phyloP scores from a whole-genome alignment of 2,329 filamentous ascomycete species.

The Arthrocladium fulminans region DNA sequence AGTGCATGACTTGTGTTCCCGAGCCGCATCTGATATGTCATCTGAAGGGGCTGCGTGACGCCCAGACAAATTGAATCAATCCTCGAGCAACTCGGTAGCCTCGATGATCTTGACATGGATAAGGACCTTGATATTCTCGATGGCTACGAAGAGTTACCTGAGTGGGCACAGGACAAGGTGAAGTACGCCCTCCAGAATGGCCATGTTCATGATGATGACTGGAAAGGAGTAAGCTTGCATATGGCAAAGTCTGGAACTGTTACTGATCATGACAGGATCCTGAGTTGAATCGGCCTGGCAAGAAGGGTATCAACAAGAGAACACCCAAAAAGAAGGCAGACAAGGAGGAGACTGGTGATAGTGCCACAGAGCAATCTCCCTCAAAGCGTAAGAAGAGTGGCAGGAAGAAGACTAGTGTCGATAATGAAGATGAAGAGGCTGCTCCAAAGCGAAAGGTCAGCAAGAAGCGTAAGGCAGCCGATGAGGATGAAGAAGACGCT shows the following conservation, averaged over 20 bases:
- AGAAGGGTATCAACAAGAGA: slow-evolving; percentile 51
- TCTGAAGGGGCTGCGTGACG: slow-evolving; percentile 76
- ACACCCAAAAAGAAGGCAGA: slow-evolving; percentile 26
- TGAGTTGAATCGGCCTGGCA: slow-evolving; percentile 62
- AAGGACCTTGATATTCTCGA: slow-evolving; percentile 48
- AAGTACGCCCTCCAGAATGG: slow-evolving; percentile 62
- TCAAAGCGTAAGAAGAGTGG: slow-evolving; percentile 16
- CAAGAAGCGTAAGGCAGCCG: slow-evolving; percentile 26
- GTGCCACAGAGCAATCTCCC: slow-evolving; percentile 17
- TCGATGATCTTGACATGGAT: slow-evolving; percentile 33
- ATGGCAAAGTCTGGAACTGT: slow-evolving; percentile 7
- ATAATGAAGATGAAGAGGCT: slow-evolving; percentile 9
- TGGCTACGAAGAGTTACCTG: slow-evolving; percentile 67
- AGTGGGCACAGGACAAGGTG: slow-evolving; percentile 64
- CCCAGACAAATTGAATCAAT: slow-evolving; percentile 62
- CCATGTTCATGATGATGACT: slow-evolving; percentile 76
- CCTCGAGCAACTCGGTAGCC: slow-evolving; percentile 45
- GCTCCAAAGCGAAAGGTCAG: slow-evolving; percentile 19
- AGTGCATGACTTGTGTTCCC: slow-evolving; percentile 23
- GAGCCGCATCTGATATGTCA: neutral
- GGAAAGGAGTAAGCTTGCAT: slow-evolving; percentile 62
- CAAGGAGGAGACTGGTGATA: slow-evolving; percentile 23
- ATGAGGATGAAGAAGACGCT: slow-evolving; percentile 17
- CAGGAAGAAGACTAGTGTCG: slow-evolving; percentile 10
- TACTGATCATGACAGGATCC: slow-evolving; percentile 49